A percentile compares a stretch with the other conserved stretches of the same genome.
Evolutionary conservation across 495 filamentous ascomycete genomes (phyloP).

Genomic region (Aspergillus bertholletiae): DNA sequence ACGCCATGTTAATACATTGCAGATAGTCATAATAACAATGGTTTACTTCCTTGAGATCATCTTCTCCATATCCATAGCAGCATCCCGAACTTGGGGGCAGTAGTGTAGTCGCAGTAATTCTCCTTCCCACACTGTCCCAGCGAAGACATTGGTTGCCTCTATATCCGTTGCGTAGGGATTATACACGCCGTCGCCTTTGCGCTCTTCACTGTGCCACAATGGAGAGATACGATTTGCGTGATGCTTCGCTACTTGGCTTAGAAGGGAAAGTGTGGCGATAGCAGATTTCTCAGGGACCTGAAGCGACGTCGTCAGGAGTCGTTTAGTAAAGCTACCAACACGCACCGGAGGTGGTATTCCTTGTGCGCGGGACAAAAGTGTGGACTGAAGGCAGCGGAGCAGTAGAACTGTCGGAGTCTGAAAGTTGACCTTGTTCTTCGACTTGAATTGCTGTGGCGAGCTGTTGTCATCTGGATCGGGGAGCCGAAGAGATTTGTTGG

Average conservation of each 20-base stretch:
- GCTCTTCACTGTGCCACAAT: slow-evolving; percentile 85
- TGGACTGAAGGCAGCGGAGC: slow-evolving; percentile 74
- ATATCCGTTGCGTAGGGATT: slow-evolving; percentile 54
- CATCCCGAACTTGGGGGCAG: slow-evolving; percentile 77
- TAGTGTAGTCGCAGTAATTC: slow-evolving; percentile 84
- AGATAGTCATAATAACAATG: not conserved
- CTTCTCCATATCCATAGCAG: slow-evolving; percentile 69
- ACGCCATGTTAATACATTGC: not conserved
- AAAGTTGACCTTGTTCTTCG: slow-evolving; percentile 75
- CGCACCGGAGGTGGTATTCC: slow-evolving; percentile 67
- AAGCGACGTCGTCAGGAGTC: slow-evolving; percentile 73
- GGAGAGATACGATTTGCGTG: slow-evolving; percentile 66
- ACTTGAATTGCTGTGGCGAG: slow-evolving; percentile 15
- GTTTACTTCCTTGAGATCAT: slow-evolving; percentile 37
- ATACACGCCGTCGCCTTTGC: slow-evolving; percentile 75
- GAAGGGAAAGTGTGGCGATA: slow-evolving; percentile 68
- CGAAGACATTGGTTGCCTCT: slow-evolving; percentile 84
- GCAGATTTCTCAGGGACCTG: slow-evolving; percentile 87
- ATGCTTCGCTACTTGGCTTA: slow-evolving; percentile 69
- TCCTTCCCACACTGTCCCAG: slow-evolving; percentile 88
- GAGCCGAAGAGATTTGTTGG: slow-evolving; percentile 72
- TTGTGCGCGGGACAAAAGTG: slow-evolving; percentile 52
- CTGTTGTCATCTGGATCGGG: slow-evolving; percentile 61
- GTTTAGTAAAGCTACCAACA: slow-evolving; percentile 90
- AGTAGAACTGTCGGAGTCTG: slow-evolving; percentile 89